Evolutionary conservation across 177 flowering plant genomes (phyloP).

Genomic region (Vitis hybrid): DNA sequence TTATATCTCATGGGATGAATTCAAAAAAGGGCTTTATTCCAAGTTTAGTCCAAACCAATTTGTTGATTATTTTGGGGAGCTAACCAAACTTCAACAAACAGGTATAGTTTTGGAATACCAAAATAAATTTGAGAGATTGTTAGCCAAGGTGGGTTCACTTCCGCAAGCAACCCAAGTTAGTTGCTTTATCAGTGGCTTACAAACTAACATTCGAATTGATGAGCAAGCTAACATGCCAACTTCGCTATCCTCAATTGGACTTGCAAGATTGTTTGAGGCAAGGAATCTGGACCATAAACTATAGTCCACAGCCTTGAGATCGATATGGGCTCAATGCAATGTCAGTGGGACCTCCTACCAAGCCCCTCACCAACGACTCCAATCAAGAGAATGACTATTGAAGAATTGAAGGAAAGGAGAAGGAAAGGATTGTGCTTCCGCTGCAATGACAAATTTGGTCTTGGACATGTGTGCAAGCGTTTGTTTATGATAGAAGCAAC

Average conservation of each 20-base stretch:
- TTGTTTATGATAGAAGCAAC: slow-evolving; percentile 3
- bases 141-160: not conserved
- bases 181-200: slow-evolving; percentile 7
- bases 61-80: slow-evolving; percentile 12
- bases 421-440: not conserved
- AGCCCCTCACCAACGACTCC: not conserved
- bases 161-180: not conserved
- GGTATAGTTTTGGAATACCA: not conserved
- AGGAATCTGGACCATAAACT: not conserved
- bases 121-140: not conserved
- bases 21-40: not conserved
- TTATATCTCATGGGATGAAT: not conserved
- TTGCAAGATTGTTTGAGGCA: slow-evolving; percentile 7
- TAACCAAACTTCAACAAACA: not conserved
- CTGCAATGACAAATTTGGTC: slow-evolving; percentile 1
- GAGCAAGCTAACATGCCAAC: not conserved
- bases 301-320: not conserved
- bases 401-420: slow-evolving; percentile 6
- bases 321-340: no score
- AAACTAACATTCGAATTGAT: not conserved
- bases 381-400: not conserved
- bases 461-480: slow-evolving; percentile 6
- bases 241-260: not conserved
- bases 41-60: slow-evolving; percentile 3
- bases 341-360: no score